Evolutionary conservation across 2,329 filamentous ascomycete species (phyloP).

Genomic region (Apiospora aurea): DNA sequence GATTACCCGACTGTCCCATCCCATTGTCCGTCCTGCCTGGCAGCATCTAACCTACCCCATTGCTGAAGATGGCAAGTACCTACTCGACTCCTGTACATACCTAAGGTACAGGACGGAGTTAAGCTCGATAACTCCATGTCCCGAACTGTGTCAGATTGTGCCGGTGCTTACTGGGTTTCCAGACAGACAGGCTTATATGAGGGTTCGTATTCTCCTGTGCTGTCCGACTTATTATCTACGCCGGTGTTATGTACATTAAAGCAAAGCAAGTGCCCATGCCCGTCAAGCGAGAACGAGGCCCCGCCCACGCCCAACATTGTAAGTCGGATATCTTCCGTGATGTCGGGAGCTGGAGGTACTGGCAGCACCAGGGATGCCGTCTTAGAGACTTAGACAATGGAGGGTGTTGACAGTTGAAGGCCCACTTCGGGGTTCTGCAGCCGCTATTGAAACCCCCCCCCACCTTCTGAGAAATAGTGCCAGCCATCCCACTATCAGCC

Average conservation of each 20-base stretch:
- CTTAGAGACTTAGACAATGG: not conserved
- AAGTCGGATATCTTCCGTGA: no score
- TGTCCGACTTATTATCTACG: not conserved
- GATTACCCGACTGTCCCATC: slow-evolving; percentile 13
- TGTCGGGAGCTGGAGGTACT: not conserved
- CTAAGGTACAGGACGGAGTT: not conserved
- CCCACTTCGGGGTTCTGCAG: not conserved
- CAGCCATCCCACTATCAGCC: slow-evolving; percentile 22
- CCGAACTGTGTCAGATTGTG: not conserved
- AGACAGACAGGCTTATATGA: not conserved
- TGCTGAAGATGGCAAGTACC: not conserved
- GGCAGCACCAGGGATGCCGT: not conserved
- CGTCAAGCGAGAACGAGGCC: not conserved
- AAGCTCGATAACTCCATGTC: not conserved
- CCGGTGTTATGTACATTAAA: not conserved
- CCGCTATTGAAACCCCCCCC: not conserved
- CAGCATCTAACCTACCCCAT: not conserved
- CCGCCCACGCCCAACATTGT: not conserved
- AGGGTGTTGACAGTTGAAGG: not conserved
- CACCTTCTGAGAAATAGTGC: slow-evolving; percentile 12
- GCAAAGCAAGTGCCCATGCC: not conserved
- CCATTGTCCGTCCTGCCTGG: not conserved
- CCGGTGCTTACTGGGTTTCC: not conserved
- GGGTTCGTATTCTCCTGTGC: not conserved
- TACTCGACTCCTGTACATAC: no score